Conservation (phyloP, 2,329 filamentous ascomycete genomes). For the Thermoascus crustaceus region DNA sequence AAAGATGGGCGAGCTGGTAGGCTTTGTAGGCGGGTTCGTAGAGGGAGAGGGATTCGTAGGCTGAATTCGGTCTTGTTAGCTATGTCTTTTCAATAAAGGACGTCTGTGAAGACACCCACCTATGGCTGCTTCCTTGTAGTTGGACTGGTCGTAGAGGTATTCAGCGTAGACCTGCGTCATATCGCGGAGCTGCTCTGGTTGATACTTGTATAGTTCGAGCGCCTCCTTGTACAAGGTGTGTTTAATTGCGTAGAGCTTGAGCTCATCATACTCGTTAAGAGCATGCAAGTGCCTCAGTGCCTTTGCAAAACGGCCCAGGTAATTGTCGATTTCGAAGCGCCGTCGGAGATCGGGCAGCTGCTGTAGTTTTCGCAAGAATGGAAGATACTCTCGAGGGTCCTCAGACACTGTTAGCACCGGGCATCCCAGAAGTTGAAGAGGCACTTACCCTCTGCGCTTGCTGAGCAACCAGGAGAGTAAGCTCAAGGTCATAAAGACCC, state of each 20-base stretch:
- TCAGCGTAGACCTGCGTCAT: slow-evolving; percentile 74
- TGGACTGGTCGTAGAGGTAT: slow-evolving; percentile 64
- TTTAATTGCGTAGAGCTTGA: slow-evolving; percentile 68
- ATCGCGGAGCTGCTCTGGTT: slow-evolving; percentile 54
- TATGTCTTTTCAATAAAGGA: neutral
- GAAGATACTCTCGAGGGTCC: slow-evolving; percentile 89
- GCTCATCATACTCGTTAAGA: slow-evolving; percentile 66
- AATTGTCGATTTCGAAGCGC: slow-evolving; percentile 79
- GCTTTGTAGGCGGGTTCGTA: slow-evolving; percentile 68
- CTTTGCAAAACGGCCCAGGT: slow-evolving; percentile 67
- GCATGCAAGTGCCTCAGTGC: slow-evolving; percentile 69
- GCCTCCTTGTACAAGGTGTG: slow-evolving; percentile 72
- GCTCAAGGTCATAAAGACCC: slow-evolving; percentile 82
- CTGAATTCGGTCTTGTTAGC: slow-evolving; percentile 23
- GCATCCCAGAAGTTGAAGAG: neutral
- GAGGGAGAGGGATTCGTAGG: slow-evolving; percentile 77
- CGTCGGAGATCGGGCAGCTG: slow-evolving; percentile 61
- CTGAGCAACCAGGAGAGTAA: slow-evolving; percentile 84
- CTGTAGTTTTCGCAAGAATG: slow-evolving; percentile 84
- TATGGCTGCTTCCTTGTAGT: slow-evolving; percentile 78
- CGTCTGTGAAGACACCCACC: slow-evolving; percentile 21
- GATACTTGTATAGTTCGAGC: slow-evolving; percentile 76
- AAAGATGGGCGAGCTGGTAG: slow-evolving; percentile 77
- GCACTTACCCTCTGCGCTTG: slow-evolving; percentile 68
- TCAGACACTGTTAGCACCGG: no score